Evolutionary conservation across 768 basidiomycete species (phyloP), one percentile per base, ranked within the genome.

Genomic region (Calocera cornea): DNA sequence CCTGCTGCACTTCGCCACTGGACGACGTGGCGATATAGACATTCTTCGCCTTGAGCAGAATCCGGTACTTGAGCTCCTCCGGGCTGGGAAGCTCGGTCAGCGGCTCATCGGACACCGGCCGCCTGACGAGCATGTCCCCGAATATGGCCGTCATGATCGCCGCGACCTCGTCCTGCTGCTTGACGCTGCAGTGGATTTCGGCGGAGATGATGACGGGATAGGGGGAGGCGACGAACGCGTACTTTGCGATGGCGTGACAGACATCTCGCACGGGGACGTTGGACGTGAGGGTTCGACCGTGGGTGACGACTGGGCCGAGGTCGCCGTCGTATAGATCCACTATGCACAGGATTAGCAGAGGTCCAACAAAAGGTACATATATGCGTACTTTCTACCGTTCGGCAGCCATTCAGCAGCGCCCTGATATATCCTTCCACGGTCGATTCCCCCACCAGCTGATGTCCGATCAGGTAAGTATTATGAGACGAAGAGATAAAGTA

Each of bases 321-420:
- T 92, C 89, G 12, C 95, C 94, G 69, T 97, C 92, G 74, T 87
- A 97, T 47, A 95, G 86, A 72, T 98, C 95, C 72, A 98, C 94
- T 97, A 69, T 7, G 17, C 68, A 68, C 41, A 65, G 34, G 41
- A 41, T 67, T 33, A 38, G 0, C 54, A 19, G 14, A 41, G 44
- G 34, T 3, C 47, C 47, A 50, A 36, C 50, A 34, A 64, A 60
- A 41, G 27, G 3, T 36, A 64, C 19, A 29, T 27, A 29, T 2
- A 12, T 1, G 82, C 89, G 70, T 72, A 94, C 95, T 76, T 76
- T 98, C 95, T 33, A 98, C 95, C 67, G 90, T 92, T n/a, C 95
- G 84, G 74, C 94, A 95, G 38, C 91, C 85, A 64, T 89, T 90
- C 44, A 97, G 80, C 41, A 97, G 78, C 0, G 94, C 94, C 0